Conservation (phyloP, 768 basidiomycete genomes). For the Kwoniella mangroviensis region DNA sequence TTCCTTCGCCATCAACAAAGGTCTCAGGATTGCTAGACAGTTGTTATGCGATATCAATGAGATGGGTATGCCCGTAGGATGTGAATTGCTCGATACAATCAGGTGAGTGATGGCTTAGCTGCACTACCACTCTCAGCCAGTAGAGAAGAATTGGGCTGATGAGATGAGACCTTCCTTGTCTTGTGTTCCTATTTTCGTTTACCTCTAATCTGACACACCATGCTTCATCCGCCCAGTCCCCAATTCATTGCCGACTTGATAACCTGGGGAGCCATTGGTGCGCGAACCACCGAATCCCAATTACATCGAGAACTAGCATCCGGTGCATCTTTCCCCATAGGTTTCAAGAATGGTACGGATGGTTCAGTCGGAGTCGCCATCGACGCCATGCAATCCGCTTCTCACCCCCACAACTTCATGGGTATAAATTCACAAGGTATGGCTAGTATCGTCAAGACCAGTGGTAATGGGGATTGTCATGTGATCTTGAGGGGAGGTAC, state of each 20-base stretch:
- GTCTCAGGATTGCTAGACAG: constrained; percentile 82
- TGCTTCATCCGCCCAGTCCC: too few relatives aligned
- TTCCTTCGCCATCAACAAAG: constrained; percentile 96
- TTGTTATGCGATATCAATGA: constrained; percentile 89
- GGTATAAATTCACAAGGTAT: constrained; percentile 67
- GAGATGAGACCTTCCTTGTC: too few relatives aligned
- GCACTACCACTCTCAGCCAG: too few relatives aligned
- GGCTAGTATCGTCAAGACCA: constrained; percentile 92
- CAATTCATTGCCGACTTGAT: constrained; percentile 94
- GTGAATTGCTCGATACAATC: constrained; percentile 80
- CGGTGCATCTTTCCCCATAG: constrained; percentile 93
- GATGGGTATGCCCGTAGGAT: constrained; percentile 88
- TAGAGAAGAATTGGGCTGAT: neutral
- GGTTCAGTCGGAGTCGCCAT: constrained; percentile 85
- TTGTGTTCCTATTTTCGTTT: too few relatives aligned
- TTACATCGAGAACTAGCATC: constrained; percentile 95
- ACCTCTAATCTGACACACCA: too few relatives aligned
- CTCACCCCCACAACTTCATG: constrained; percentile 95
- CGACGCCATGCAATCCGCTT: constrained; percentile 92
- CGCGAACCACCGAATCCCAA: constrained; percentile 95
- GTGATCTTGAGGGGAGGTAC: constrained; percentile 94
- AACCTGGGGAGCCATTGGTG: constrained; percentile 97
- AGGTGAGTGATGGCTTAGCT: too few relatives aligned
- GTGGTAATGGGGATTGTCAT: constrained; percentile 82
- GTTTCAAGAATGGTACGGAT: constrained; percentile 98